These are phyloP conservation scores for Dendrostoma leiphaemia DNA, from an alignment of 2,329 filamentous ascomycete species.

Conservation along the genomic window DNA sequence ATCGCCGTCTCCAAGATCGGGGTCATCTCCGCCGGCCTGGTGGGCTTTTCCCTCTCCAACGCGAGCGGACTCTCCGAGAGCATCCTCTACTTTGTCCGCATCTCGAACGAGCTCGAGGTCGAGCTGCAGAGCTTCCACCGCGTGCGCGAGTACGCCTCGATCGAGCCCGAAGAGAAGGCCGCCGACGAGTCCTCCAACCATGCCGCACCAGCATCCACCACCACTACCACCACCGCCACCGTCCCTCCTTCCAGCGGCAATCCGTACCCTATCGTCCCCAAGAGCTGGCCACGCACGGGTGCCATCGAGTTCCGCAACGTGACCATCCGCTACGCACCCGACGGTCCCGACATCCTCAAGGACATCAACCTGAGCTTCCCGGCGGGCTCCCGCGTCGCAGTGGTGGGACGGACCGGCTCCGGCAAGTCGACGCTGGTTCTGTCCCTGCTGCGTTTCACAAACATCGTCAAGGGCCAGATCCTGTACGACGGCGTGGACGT, in stretches of 20 bases:
- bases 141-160: slow-evolving; percentile 29
- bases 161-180: slow-evolving; percentile 26
- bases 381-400: slow-evolving; percentile 62
- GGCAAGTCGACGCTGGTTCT: slow-evolving; percentile 59
- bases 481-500: slow-evolving; percentile 36
- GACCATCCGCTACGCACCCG: slow-evolving; percentile 25
- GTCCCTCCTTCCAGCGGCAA: slow-evolving; percentile 17
- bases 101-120: slow-evolving; percentile 56
- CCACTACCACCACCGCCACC: no score
- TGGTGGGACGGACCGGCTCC: slow-evolving; percentile 66
- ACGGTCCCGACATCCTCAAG: slow-evolving; percentile 28
- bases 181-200: slow-evolving; percentile 5
- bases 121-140: slow-evolving; percentile 49
- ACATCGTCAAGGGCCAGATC: slow-evolving; percentile 30
- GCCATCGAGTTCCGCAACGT: slow-evolving; percentile 28
- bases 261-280: no score
- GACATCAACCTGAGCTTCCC: slow-evolving; percentile 26
- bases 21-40: slow-evolving; percentile 47
- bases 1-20: slow-evolving; percentile 50
- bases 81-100: slow-evolving; percentile 50
- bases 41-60: slow-evolving; percentile 56
- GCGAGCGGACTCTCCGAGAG: slow-evolving; percentile 53
- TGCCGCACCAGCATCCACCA: slow-evolving; percentile 8
- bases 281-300: slow-evolving; percentile 29
- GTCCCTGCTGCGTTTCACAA: slow-evolving; percentile 34